Evolutionary conservation across 495 filamentous ascomycete genomes (phyloP), one percentile per base, ranked within the genome.

Genomic region (Aspergillus cavernicola): DNA sequence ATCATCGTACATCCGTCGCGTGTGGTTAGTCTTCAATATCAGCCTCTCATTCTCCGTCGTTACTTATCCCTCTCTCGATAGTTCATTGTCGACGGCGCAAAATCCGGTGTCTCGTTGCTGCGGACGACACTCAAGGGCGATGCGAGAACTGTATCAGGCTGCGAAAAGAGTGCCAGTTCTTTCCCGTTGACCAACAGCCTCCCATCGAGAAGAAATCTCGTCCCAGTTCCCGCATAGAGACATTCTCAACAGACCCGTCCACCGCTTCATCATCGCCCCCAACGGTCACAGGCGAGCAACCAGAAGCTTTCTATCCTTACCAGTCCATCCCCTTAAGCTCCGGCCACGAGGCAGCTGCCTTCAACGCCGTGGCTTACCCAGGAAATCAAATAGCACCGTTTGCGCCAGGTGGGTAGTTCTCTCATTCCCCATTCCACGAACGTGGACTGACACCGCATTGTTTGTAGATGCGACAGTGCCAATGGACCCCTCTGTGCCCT

Each of bases 141-240:
- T 98, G 93, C 69, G 86, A 88, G 52, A 96, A 96, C 71, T 98
- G 93, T 72, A 97, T 97, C 58, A 86, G 90, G 43, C 77, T 98
- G 66, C 92, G 95, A 65, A 97, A 95, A 68, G 91, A 96, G 52
- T 98, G 93, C 69, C 87, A 88, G 64, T 98, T 97, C 73, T 89
- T 85, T 64, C 89, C 92, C 10, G 92, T 97, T 23, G 91, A 96
- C 51, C 89, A 92, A 68, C 85, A 87, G 60, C 85, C 85, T 18
- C 82, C 81, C 2, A 54, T 75, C 18, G 78, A 81, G 59, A 75
- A 74, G 65, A 76, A 76, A 52, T 69, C 76, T 32, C 71, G 78
- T 19, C 70, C 76, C 12, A 71, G 52, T 13, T 75, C 77, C 3
- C 70, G 69, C 39, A 53, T 73, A 18, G 75, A 75, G 15, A 67